phyloP scores from a whole-genome alignment of 129 eudicot genomes.

The Flaveria robusta region DNA sequence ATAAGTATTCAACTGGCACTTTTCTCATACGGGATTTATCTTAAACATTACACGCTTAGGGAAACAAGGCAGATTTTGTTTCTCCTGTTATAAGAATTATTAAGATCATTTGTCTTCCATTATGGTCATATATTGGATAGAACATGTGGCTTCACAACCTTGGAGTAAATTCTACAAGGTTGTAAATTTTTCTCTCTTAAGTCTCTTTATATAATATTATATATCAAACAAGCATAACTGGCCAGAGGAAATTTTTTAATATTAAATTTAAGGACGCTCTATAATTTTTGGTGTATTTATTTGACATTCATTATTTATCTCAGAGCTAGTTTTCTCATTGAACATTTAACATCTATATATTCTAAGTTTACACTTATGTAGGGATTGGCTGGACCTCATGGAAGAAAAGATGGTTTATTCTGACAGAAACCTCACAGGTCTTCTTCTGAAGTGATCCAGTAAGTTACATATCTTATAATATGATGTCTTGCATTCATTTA shows the following conservation, averaged over 20 bases:
- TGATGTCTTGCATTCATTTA: conserved; percentile 10
- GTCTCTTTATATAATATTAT: too few relatives aligned
- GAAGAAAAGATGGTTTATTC: conserved; percentile 94
- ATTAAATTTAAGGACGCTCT: neutral
- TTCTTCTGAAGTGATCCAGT: conserved; percentile 96
- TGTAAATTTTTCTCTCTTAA: neutral
- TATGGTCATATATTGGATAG: too few relatives aligned
- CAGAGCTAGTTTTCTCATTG: neutral
- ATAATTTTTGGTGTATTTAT: neutral
- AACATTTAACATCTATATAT: neutral
- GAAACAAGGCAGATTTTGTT: neutral
- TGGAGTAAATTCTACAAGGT: neutral
- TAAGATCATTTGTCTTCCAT: too few relatives aligned
- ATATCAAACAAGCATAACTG: neutral
- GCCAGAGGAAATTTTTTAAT: neutral
- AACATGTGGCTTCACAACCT: conserved; percentile 1
- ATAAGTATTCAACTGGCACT: neutral
- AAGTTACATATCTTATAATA: conserved; percentile 35
- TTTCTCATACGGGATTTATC: conserved; percentile 9
- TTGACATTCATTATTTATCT: conserved; percentile 17
- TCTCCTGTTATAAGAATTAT: neutral
- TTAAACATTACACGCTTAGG: conserved; percentile 8
- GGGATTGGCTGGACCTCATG: conserved; percentile 99
- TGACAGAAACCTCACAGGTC: conserved; percentile 88
- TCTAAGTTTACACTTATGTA: conserved; percentile 25